These are phyloP conservation scores for Backusella mclennaniae DNA, from an alignment of 192 early-diverging fungal species.

Conservation along the genomic window DNA sequence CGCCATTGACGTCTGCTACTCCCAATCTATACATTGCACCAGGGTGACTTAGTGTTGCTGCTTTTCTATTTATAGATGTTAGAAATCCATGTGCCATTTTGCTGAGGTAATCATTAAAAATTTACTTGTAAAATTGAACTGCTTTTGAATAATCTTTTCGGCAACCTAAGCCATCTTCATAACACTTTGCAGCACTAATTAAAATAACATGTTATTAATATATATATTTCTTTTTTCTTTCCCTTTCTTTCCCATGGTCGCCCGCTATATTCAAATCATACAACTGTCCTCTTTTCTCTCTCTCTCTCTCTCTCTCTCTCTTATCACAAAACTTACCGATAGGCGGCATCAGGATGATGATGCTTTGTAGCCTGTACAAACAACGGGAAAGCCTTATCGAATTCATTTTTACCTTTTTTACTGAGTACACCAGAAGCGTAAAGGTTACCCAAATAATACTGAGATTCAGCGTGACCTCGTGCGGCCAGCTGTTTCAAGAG, in stretches of 20 bases:
- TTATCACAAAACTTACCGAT: constrained; percentile 35
- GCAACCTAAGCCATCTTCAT: constrained; percentile 65
- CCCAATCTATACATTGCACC: constrained; percentile 67
- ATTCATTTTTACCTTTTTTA: constrained; percentile 61
- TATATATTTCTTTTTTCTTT: too few relatives aligned
- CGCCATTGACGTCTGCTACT: constrained; percentile 59
- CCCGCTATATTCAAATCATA: too few relatives aligned
- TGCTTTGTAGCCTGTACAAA: constrained; percentile 72
- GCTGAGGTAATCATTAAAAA: neutral
- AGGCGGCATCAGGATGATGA: constrained; percentile 63
- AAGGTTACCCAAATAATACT: constrained; percentile 67
- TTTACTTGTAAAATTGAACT: constrained; percentile 68
- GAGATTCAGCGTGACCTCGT: constrained; percentile 65
- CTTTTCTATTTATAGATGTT: constrained; percentile 45
- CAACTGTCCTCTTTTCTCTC: too few relatives aligned
- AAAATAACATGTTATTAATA: neutral
- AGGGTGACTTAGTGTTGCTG: constrained; percentile 65
- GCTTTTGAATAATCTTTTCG: constrained; percentile 58
- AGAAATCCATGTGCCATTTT: too few relatives aligned
- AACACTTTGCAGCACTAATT: constrained; percentile 52
- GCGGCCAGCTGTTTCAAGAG: constrained; percentile 58
- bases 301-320: too few relatives aligned
- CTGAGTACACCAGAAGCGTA: constrained; percentile 65
- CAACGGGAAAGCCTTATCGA: constrained; percentile 66
- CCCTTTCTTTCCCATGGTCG: too few relatives aligned